Conservation (phyloP, 2,329 filamentous ascomycete species). For the Clonostachys rosea region DNA sequence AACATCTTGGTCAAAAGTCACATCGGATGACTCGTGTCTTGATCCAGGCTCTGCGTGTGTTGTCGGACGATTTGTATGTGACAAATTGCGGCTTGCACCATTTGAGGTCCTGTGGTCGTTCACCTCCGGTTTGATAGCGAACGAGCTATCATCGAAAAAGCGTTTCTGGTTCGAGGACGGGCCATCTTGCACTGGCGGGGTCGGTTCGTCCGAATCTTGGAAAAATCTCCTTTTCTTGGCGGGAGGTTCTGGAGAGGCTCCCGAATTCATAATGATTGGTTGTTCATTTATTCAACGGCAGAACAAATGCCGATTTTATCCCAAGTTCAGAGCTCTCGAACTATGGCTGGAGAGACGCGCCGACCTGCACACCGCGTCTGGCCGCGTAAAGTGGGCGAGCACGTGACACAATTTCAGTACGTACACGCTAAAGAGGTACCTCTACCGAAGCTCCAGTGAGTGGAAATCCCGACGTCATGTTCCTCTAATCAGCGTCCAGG, state of each 20-base stretch:
- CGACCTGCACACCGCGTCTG: conserved; percentile 17
- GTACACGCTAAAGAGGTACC: no score
- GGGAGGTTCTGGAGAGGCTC: conserved; percentile 34
- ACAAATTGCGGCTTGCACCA: no score
- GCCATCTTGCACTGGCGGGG: conserved; percentile 3
- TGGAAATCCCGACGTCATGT: conserved; percentile 2
- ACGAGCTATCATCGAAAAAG: conserved; percentile 12
- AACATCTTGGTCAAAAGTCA: conserved; percentile 48
- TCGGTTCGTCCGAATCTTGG: conserved; percentile 19
- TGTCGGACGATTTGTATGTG: neutral
- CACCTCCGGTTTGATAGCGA: no score
- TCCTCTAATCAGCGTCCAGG: no score
- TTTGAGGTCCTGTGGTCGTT: no score
- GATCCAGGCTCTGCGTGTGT: conserved; percentile 5
- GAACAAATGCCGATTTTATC: no score
- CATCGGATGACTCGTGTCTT: conserved; percentile 14
- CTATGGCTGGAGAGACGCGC: conserved; percentile 29
- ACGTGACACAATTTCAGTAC: conserved; percentile 20
- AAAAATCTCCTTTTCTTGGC: conserved; percentile 37
- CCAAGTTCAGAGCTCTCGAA: no score
- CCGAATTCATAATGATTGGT: conserved; percentile 27
- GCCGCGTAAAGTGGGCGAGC: conserved; percentile 30
- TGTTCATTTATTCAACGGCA: neutral
- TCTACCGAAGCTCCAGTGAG: no score
- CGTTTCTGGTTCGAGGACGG: conserved; percentile 13